Conservation (phyloP, 257 asterid genomes). For the Forsythia viridissima region DNA sequence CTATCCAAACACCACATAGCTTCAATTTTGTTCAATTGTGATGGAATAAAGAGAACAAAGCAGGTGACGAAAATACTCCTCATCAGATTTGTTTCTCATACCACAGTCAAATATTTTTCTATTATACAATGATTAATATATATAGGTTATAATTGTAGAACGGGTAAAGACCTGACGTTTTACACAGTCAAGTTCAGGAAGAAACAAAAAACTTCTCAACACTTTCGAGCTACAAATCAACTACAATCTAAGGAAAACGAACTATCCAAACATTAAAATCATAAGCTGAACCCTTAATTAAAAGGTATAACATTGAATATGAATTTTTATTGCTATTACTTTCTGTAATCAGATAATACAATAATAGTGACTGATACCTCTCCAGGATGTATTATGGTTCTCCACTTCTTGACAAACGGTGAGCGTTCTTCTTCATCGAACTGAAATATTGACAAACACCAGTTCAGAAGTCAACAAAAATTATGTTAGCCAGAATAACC, state of each 20-base stretch:
- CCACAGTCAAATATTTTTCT: not conserved
- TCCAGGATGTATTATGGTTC: constrained; percentile 93
- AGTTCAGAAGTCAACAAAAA: not conserved
- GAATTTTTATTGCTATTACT: constrained; percentile 1
- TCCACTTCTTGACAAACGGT: constrained; percentile 82
- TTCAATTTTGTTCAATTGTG: not conserved
- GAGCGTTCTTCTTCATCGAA: constrained; percentile 93
- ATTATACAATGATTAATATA: too few relatives aligned
- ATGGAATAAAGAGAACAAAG: not conserved
- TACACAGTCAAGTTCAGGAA: too few relatives aligned
- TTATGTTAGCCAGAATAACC: not conserved
- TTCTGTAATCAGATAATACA: constrained; percentile 10
- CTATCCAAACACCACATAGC: not conserved
- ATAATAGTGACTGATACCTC: constrained; percentile 52
- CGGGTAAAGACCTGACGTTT: too few relatives aligned
- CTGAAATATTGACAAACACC: constrained; percentile 35
- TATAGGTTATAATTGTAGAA: not conserved
- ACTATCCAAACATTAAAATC: not conserved
- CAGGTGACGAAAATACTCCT: not conserved
- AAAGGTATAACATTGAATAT: not conserved
- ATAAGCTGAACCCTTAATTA: not conserved
- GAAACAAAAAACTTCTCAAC: constrained; percentile 1
- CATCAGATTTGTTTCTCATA: too few relatives aligned
- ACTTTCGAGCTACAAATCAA: not conserved
- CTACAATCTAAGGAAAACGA: not conserved